Percentiles rank a stretch among this genome's conserved stretches.
Evolutionary conservation across 2,329 filamentous ascomycete species (phyloP).

Genomic region (Stemphylium lycopersici): DNA sequence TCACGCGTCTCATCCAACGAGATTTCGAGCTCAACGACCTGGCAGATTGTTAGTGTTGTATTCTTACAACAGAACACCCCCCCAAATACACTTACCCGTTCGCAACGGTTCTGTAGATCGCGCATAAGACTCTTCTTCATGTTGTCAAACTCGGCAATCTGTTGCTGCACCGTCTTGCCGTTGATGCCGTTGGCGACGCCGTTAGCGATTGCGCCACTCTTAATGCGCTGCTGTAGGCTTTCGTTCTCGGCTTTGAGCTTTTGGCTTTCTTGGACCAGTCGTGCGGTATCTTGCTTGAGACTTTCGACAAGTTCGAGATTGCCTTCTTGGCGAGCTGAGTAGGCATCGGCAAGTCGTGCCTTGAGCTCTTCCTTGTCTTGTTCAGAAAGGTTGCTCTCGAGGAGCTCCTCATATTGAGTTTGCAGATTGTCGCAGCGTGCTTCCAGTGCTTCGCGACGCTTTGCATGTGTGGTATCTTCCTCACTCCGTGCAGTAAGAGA

Average conservation of each 20-base stretch:
- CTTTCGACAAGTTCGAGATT: constrained; percentile 77
- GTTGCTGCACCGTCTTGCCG: constrained; percentile 93
- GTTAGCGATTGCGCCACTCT: constrained; percentile 67
- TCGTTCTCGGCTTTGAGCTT: constrained; percentile 82
- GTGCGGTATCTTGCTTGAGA: constrained; percentile 74
- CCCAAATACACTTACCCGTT: constrained; percentile 68
- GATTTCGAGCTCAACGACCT: constrained; percentile 93
- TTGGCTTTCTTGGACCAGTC: constrained; percentile 81
- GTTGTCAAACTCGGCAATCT: constrained; percentile 97
- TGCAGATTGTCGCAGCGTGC: constrained; percentile 75
- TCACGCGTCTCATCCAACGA: constrained; percentile 95
- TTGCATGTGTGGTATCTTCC: constrained; percentile 65
- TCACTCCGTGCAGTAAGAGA: constrained; percentile 74
- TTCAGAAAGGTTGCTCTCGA: constrained; percentile 79
- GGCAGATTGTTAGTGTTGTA: constrained; percentile 25
- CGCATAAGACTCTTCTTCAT: constrained; percentile 99
- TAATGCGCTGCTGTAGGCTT: constrained; percentile 75
- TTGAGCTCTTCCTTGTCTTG: constrained; percentile 86
- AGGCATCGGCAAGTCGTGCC: constrained; percentile 75
- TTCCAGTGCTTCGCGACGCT: constrained; percentile 78
- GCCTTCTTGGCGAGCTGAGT: constrained; percentile 74
- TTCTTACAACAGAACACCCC: constrained; percentile 8
- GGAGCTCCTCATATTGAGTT: constrained; percentile 80
- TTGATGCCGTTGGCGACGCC: constrained; percentile 65
- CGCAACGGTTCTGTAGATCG: constrained; percentile 96